These are phyloP conservation scores for Senecio squalidus DNA, from an alignment of 140 eudicot genomes.

Conservation along the genomic window DNA sequence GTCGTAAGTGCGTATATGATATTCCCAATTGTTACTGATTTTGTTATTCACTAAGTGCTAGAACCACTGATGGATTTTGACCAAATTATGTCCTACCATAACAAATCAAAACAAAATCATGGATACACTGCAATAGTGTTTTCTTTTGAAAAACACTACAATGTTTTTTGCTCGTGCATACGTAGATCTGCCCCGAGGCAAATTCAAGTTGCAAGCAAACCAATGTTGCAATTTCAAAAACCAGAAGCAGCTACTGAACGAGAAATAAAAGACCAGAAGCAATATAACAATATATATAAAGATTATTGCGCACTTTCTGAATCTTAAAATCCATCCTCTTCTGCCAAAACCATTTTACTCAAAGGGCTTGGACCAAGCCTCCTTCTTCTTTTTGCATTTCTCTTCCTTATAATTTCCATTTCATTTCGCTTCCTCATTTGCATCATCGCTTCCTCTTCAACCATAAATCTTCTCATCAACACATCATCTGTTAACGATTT, in stretches of 20 bases:
- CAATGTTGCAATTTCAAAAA: slow-evolving; percentile 18
- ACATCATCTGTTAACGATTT: slow-evolving; percentile 85
- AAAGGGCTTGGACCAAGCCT: slow-evolving; percentile 92
- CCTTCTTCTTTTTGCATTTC: slow-evolving; percentile 73
- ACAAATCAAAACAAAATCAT: too few relatives aligned
- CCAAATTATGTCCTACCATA: not conserved
- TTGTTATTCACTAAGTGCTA: too few relatives aligned
- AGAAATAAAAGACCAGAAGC: slow-evolving; percentile 5
- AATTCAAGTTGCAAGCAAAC: slow-evolving; percentile 28
- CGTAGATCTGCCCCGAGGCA: not conserved
- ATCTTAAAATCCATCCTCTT: slow-evolving; percentile 35
- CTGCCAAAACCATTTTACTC: slow-evolving; percentile 79
- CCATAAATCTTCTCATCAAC: slow-evolving; percentile 82
- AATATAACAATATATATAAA: slow-evolving; percentile 9
- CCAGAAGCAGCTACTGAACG: slow-evolving; percentile 16
- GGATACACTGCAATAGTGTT: too few relatives aligned
- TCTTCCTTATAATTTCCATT: slow-evolving; percentile 84
- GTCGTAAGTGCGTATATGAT: too few relatives aligned
- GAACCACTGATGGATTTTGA: too few relatives aligned
- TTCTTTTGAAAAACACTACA: not conserved
- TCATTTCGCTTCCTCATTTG: slow-evolving; percentile 79
- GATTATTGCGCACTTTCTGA: not conserved
- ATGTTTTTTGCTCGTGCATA: not conserved
- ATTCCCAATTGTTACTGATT: too few relatives aligned
- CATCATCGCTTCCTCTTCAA: slow-evolving; percentile 97